Conservation (phyloP, 2,329 filamentous ascomycete species). For the Sordariomycetes sp. region DNA sequence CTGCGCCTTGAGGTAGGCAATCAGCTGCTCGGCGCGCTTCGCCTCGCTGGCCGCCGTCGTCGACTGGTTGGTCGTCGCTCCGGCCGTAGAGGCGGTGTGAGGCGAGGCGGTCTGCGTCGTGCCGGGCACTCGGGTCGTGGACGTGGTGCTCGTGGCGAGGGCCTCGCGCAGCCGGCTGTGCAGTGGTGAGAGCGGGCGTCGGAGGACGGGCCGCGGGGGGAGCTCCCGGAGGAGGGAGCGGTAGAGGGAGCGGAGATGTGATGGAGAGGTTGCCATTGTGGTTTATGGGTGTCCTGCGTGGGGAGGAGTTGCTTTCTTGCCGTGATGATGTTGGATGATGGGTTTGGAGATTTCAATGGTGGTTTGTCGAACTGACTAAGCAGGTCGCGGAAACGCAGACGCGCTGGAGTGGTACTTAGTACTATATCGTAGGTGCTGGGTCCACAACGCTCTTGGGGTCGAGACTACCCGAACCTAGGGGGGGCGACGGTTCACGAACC, state of each 20-base stretch:
- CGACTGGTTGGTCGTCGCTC: constrained; percentile 31
- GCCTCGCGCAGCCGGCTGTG: constrained; percentile 60
- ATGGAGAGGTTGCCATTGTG: constrained; percentile 19
- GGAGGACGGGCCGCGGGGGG: constrained; percentile 56
- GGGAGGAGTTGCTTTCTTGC: neutral
- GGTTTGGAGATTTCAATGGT: neutral
- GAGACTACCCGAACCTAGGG: too few species aligned
- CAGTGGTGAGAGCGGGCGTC: constrained; percentile 53
- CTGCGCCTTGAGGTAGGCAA: constrained; percentile 78
- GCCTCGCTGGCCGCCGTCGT: constrained; percentile 13
- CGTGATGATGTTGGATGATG: too few species aligned
- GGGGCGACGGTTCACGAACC: too few species aligned
- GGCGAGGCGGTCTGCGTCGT: too few species aligned
- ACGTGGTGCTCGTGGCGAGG: constrained; percentile 34
- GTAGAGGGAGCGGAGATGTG: constrained; percentile 67
- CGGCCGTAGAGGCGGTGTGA: constrained; percentile 55
- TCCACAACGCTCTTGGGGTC: too few species aligned
- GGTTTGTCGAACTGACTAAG: neutral
- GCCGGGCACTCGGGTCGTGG: constrained; percentile 19
- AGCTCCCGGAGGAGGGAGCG: constrained; percentile 83
- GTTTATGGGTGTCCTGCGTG: neutral
- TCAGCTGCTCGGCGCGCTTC: constrained; percentile 56
- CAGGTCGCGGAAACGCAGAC: too few species aligned
- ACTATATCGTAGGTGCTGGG: too few species aligned
- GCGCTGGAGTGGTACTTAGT: too few species aligned